phyloP scores from a whole-genome alignment of 345 rosid species.

The Arabis hirsuta region DNA sequence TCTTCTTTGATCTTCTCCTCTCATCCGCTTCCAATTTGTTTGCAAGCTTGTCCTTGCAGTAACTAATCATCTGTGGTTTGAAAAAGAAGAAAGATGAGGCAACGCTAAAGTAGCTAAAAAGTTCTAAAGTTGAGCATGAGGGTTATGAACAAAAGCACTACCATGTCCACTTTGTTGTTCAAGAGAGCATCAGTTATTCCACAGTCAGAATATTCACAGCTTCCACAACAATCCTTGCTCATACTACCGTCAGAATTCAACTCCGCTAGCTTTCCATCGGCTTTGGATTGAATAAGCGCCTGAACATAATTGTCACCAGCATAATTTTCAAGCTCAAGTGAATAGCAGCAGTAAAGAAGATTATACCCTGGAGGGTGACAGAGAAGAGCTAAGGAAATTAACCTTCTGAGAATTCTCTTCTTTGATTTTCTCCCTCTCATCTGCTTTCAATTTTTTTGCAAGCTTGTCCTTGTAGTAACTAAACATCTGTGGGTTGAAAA shows the following conservation, averaged over 20 bases:
- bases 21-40: too few species aligned
- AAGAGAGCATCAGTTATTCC: slow-evolving; percentile 72
- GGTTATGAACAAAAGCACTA: slow-evolving; percentile 36
- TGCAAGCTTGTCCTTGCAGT: too few species aligned
- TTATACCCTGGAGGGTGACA: too few species aligned
- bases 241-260: slow-evolving; percentile 72
- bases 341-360: too few species aligned
- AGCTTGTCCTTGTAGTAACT: slow-evolving; percentile 49
- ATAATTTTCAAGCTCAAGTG: too few species aligned
- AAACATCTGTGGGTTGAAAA: slow-evolving; percentile 61
- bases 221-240: slow-evolving; percentile 70
- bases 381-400: too few species aligned
- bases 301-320: slow-evolving; percentile 14
- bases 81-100: neutral
- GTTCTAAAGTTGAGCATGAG: slow-evolving; percentile 6
- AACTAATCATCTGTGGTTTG: slow-evolving; percentile 71
- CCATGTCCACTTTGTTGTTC: slow-evolving; percentile 84
- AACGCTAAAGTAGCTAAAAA: slow-evolving; percentile 23
- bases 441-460: too few species aligned
- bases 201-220: slow-evolving; percentile 66
- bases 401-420: too few species aligned
- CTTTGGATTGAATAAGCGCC: slow-evolving; percentile 92
- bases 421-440: too few species aligned
- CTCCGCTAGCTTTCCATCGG: slow-evolving; percentile 93
- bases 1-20: too few species aligned